Evolutionary conservation across 495 filamentous ascomycete genomes (phyloP), one percentile per base, ranked within the genome.

Genomic region (Penicillium bialowiezense): DNA sequence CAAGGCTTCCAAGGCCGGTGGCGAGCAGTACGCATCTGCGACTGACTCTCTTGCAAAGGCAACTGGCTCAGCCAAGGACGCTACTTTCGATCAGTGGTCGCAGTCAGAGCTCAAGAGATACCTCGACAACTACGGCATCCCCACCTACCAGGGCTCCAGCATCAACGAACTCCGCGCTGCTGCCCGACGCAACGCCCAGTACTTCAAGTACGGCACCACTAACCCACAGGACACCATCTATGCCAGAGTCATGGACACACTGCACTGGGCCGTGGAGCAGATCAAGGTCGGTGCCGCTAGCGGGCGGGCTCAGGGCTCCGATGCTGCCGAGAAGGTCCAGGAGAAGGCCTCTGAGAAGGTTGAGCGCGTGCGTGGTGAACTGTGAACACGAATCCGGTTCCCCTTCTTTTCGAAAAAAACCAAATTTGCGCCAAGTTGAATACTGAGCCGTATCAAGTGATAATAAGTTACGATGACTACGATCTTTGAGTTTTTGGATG

Each of bases 81-180:
- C 65, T 14, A 77, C 82, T 3, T 93, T 93, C 54, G 84, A 93
- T 39, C 84, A 81, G 2, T 95, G 90, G 90, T 87, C 87, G 43
- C 83, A 84, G 23, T 84, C 80, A 13, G 90, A 95, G 15, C 73
- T 95, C 44, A 92, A 92, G 73, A 70, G 78, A 12, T 92, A 90
- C 52, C 77, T 92, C 10, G 89, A 92, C 63, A 86, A 82, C 41
- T 92, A 91, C 58, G 89, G 88, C 32, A 75, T 92, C 51, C 79
- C 83, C 9, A 80, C 78, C 35, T 87, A 86, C 36, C 87, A 89
- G 67, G 87, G 86, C 23, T 83, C 81, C 28, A 84, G 67, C 41
- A 64, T 79, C 44, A 85, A 87, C 51, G 74, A 87, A 54, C 72
- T 88, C 38, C 77, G 74, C 32, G 82, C 85, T 18, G 74, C 83